Evolutionary conservation across 1,284 basidiomycete genomes (phyloP).

Genomic region (Marasmius tenuissimus): DNA sequence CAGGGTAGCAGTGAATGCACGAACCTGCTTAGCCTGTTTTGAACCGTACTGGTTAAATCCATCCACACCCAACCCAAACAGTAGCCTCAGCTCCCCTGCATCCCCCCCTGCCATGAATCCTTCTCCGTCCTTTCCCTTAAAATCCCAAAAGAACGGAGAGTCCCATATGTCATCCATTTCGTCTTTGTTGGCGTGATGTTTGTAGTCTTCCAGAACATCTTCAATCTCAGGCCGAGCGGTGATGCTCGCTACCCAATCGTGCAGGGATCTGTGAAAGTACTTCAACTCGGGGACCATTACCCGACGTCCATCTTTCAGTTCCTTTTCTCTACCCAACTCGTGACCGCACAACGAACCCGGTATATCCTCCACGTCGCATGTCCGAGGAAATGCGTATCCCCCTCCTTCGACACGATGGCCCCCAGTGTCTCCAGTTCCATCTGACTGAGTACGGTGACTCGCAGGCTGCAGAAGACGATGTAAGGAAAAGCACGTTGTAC

Average conservation of each 20-base stretch:
- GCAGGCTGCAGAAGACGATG: background rate
- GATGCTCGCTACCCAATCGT: background rate
- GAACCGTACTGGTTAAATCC: conserved; percentile 10
- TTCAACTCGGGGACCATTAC: background rate
- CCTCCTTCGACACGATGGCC: too few relatives aligned
- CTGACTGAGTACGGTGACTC: background rate
- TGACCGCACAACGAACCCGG: background rate
- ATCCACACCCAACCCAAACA: conserved; percentile 12
- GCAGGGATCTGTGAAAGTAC: background rate
- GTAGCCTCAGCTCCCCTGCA: background rate
- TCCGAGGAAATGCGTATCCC: background rate
- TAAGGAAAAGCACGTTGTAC: background rate
- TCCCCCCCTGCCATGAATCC: background rate
- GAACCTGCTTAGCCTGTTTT: conserved; percentile 6
- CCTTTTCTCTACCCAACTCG: background rate
- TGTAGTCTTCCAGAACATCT: background rate
- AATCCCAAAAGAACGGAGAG: conserved; percentile 2
- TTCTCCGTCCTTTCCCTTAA: background rate
- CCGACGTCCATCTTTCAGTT: background rate
- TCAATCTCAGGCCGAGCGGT: background rate
- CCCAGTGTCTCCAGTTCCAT: background rate
- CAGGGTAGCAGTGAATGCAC: background rate
- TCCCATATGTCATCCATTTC: conserved; percentile 3
- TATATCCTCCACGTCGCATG: background rate
- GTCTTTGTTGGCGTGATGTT: background rate